Evolutionary conservation across 352 stramenopile species (phyloP).

Genomic region (Pythium plurisporium): DNA sequence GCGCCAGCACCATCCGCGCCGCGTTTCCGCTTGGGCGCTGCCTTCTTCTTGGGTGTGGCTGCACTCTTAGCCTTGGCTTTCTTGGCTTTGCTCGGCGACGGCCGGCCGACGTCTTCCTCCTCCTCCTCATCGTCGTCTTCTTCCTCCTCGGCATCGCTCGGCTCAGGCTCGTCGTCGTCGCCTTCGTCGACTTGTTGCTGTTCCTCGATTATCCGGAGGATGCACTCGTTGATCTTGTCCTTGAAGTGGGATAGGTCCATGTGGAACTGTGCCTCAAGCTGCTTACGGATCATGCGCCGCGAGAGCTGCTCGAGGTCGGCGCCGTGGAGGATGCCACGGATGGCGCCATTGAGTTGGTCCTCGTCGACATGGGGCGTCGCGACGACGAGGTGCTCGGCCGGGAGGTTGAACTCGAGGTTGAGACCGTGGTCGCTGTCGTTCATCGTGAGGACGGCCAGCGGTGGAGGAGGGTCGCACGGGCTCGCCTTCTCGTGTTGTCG

Average conservation of each 20-base stretch:
- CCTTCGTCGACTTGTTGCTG: conserved; percentile 65
- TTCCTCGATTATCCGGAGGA: conserved; percentile 77
- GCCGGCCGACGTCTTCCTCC: conserved; percentile 8
- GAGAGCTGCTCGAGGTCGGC: conserved; percentile 83
- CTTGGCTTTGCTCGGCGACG: conserved; percentile 32
- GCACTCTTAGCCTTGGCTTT: conserved; percentile 29
- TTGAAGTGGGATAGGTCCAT: conserved; percentile 78
- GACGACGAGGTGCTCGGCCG: conserved; percentile 32
- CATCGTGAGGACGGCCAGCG: conserved; percentile 32
- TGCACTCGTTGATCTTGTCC: conserved; percentile 79
- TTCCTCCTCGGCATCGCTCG: conserved; percentile 30
- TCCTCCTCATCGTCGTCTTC: conserved; percentile 48
- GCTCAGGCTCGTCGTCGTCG: conserved; percentile 41
- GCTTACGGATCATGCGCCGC: conserved; percentile 83
- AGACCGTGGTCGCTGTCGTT: conserved; percentile 48
- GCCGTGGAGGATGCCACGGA: conserved; percentile 72
- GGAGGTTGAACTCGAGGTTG: conserved; percentile 51
- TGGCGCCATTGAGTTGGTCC: conserved; percentile 58
- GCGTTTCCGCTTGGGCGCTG: conserved; percentile 53
- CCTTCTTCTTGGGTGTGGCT: conserved; percentile 41
- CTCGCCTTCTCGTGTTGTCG: conserved; percentile 8
- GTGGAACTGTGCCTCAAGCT: conserved; percentile 75
- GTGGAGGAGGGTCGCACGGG: too few species aligned
- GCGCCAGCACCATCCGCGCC: conserved; percentile 9
- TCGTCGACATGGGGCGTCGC: conserved; percentile 44